Evolutionary conservation across 805 yeast species (phyloP).

Genomic region (Scheffersomyces lignosus): DNA sequence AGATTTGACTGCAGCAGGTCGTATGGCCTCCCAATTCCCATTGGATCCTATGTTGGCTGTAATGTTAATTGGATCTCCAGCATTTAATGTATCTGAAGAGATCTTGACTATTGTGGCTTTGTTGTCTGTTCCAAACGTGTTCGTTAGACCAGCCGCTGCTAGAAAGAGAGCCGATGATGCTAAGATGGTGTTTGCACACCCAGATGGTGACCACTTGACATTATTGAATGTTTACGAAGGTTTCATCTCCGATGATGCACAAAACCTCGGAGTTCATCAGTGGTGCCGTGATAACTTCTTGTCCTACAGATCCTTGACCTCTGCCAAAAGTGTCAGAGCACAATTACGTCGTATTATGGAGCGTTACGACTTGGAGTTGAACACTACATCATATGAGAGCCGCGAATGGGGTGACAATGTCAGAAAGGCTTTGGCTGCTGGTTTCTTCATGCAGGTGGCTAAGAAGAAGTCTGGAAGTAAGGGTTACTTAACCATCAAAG

Average conservation of each 20-base stretch:
- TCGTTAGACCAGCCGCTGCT: conserved; percentile 88
- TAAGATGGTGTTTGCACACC: conserved; percentile 83
- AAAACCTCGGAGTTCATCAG: conserved; percentile 59
- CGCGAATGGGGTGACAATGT: conserved; percentile 71
- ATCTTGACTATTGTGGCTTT: conserved; percentile 85
- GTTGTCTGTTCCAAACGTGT: conserved; percentile 91
- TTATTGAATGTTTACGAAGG: conserved; percentile 85
- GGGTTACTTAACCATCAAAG: conserved; percentile 90
- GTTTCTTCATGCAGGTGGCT: conserved; percentile 98
- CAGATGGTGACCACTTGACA: conserved; percentile 94
- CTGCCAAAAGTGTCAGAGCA: conserved; percentile 83
- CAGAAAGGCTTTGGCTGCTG: conserved; percentile 83
- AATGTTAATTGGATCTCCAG: conserved; percentile 84
- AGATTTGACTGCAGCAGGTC: conserved; percentile 82
- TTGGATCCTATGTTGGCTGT: conserved; percentile 95
- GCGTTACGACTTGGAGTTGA: conserved; percentile 69
- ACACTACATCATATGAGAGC: conserved; percentile 60
- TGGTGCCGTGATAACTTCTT: conserved; percentile 94
- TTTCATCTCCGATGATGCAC: conserved; percentile 73
- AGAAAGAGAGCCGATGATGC: conserved; percentile 89
- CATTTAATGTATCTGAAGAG: conserved; percentile 84
- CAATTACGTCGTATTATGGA: conserved; percentile 86
- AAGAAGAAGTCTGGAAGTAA: conserved; percentile 76
- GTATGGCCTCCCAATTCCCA: conserved; percentile 90
- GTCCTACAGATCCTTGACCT: conserved; percentile 76